Evolutionary conservation across 2,329 filamentous ascomycete species (phyloP), one percentile per base, ranked within the genome.

Genomic region (Penicillium expansum): DNA sequence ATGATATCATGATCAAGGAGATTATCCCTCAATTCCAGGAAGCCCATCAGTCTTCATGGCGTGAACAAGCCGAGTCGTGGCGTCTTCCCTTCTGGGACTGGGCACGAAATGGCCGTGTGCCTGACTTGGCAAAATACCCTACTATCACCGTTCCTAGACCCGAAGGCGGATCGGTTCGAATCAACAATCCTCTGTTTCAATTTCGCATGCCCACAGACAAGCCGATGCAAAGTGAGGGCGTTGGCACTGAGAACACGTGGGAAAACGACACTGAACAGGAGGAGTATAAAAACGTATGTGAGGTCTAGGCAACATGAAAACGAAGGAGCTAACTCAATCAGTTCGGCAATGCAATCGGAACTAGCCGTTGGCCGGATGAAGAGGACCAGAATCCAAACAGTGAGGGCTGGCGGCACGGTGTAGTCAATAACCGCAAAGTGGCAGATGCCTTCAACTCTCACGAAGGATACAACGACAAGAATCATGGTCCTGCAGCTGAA

Each of bases 41-140:
- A 39, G 71, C 74, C 11, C 74, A 80, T 33, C 76, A 80, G 43
- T 70, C 72, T 5, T 71, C 75, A 37, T 86, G 86, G 63, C 58
- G 65, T 35, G 60, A 63, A 16, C 76, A 77, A 10, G 78, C 77
- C 1, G 59, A 71, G 20, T 69, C 62, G 20, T 72, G 80, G 48
- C 76, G 79, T n/a, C 70, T 80, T n/a, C 79, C 79, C 4, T 81
- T 77, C 64, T 81, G 78, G 78, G 79, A 81, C 62, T 80, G 77
- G 76, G 76, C 77, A 5, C 20, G 55, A 13, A 56, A 48, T 14
- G 35, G 55, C 4, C 52, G 51, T 20, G 56, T 66, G 10, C 69
- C 62, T 55, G 78, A 24, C 68, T 72, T 42, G 59, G 64, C 24
- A 66, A 65, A 62, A 30, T 56, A 61, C 9, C 62, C 64, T 18